These are phyloP conservation scores for Trypanosoma cruzi DNA, from an alignment of 208 protist species.

Conservation along the genomic window DNA sequence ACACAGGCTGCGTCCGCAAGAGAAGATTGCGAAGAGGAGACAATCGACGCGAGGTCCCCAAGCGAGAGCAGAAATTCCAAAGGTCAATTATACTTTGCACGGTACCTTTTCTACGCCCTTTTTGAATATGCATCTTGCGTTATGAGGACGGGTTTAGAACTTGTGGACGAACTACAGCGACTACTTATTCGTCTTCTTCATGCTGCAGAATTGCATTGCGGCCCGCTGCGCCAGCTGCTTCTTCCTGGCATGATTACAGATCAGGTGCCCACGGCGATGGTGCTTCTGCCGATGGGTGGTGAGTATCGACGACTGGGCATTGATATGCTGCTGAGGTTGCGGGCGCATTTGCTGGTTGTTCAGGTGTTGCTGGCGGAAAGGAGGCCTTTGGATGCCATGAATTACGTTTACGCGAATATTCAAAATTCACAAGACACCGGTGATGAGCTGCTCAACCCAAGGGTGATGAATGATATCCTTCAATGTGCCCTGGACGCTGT, in stretches of 20 bases:
- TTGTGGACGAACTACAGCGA: conserved; percentile 23
- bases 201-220: background rate
- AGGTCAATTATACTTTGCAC: conserved; percentile 9
- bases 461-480: conserved; percentile 28
- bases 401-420: background rate
- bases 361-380: conserved; percentile 18
- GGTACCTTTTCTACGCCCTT: conserved; percentile 31
- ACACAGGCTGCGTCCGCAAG: too few relatives aligned
- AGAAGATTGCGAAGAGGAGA: too few relatives aligned
- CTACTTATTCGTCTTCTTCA: conserved; percentile 24
- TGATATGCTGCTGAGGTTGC: conserved; percentile 28
- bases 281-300: conserved; percentile 20
- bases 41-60: background rate
- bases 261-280: conserved; percentile 22
- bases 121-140: conserved; percentile 34
- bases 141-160: conserved; percentile 12
- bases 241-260: conserved; percentile 23
- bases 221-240: conserved; percentile 12
- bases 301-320: conserved; percentile 21
- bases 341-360: conserved; percentile 6
- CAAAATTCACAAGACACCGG: background rate
- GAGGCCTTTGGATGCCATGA: conserved; percentile 10
- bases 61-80: background rate
- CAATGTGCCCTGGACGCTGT: conserved; percentile 27
- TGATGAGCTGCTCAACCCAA: background rate